These are phyloP conservation scores for Lipomyces chichibuensis DNA, from an alignment of 805 yeast species.

Conservation along the genomic window DNA sequence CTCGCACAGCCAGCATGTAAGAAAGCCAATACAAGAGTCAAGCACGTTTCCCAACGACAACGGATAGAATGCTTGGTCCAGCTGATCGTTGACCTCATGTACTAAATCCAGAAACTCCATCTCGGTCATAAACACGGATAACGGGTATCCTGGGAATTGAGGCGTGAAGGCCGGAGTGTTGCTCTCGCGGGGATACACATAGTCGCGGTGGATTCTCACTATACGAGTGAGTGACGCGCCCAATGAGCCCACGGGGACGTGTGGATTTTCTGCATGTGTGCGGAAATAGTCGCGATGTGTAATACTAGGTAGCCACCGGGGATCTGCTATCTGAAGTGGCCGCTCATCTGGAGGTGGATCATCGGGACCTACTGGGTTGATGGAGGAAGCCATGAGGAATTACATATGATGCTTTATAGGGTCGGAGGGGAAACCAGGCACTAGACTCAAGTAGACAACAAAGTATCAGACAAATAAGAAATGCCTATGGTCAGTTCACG, in stretches of 20 bases:
- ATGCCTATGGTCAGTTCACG: no score
- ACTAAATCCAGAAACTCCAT: conserved; percentile 15
- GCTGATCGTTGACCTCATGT: conserved; percentile 9
- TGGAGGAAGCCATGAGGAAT: neutral
- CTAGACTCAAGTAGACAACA: no score
- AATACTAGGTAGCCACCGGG: conserved; percentile 18
- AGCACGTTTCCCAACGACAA: conserved; percentile 8
- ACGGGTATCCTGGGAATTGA: conserved; percentile 16
- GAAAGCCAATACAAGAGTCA: conserved; percentile 9
- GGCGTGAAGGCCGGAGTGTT: conserved; percentile 7
- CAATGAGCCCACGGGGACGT: conserved; percentile 8
- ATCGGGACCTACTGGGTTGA: neutral
- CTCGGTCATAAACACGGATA: conserved; percentile 14
- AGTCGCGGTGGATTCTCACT: conserved; percentile 18
- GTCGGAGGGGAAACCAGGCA: no score
- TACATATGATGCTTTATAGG: no score
- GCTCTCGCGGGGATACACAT: neutral
- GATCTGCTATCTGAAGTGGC: conserved; percentile 12
- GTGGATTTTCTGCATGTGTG: conserved; percentile 10
- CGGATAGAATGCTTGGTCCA: conserved; percentile 10
- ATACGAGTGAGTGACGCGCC: conserved; percentile 8
- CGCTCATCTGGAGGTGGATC: conserved; percentile 5
- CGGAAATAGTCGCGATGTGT: conserved; percentile 13
- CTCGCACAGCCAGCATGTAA: conserved; percentile 13
- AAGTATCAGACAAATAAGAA: no score